Evolutionary conservation across 2,329 filamentous ascomycete genomes (phyloP).

Genomic region (Hawksworthiomyces lignivorus): DNA sequence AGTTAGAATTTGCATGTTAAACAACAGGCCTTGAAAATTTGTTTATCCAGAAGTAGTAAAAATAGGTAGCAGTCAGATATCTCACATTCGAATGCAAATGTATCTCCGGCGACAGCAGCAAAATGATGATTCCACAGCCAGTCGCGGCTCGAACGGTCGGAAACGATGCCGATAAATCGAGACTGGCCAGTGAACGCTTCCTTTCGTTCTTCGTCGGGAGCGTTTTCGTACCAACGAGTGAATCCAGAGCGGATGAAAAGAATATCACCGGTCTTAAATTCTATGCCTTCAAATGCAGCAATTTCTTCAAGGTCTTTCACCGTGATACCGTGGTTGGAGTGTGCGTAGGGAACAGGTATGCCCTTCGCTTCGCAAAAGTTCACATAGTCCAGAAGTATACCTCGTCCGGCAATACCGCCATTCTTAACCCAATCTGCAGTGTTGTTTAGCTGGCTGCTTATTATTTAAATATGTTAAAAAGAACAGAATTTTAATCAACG

Average conservation of each 20-base stretch:
- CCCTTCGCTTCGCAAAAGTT: constrained; percentile 41
- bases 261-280: constrained; percentile 58
- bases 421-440: constrained; percentile 11
- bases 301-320: constrained; percentile 47
- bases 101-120: constrained; percentile 55
- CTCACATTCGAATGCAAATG: constrained; percentile 12
- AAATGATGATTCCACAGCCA: constrained; percentile 67
- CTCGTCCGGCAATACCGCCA: constrained; percentile 45
- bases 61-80: too few species aligned
- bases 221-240: constrained; percentile 45
- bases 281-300: constrained; percentile 51
- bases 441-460: too few species aligned
- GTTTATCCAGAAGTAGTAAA: too few species aligned
- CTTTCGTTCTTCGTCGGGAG: constrained; percentile 22
- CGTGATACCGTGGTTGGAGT: constrained; percentile 44
- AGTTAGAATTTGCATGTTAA: too few species aligned
- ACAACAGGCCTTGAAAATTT: too few species aligned
- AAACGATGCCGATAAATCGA: too few species aligned
- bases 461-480: too few species aligned
- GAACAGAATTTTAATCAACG: too few species aligned
- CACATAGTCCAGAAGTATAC: constrained; percentile 46
- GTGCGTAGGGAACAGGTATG: constrained; percentile 24
- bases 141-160: constrained; percentile 25
- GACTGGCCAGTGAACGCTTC: constrained; percentile 27
- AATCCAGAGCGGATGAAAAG: constrained; percentile 58